phyloP scores from a whole-genome alignment of 345 rosid genomes.

The Kernera saxatilis region DNA sequence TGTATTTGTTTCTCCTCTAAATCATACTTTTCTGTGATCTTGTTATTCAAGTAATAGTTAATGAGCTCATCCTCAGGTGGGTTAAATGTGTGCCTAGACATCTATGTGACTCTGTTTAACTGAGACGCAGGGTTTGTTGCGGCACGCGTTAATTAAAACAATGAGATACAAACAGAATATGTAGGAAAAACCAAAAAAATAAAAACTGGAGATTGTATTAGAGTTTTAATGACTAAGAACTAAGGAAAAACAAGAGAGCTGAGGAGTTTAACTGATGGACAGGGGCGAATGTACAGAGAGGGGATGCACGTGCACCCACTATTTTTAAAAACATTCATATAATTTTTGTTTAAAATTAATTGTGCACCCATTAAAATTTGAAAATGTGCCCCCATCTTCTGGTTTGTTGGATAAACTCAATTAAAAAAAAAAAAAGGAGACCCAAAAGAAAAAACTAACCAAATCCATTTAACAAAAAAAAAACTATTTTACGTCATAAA shows the following conservation, averaged over 20 bases:
- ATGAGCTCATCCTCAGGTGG: slow-evolving; percentile 29
- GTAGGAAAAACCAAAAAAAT: not conserved
- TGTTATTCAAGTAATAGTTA: slow-evolving; percentile 20
- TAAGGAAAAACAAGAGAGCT: not conserved
- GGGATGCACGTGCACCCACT: too few relatives aligned
- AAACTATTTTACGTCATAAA: too few relatives aligned
- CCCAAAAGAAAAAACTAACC: too few relatives aligned
- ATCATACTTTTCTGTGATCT: slow-evolving; percentile 16
- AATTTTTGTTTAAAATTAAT: too few relatives aligned
- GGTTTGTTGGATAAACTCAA: too few relatives aligned
- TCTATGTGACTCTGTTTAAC: not conserved
- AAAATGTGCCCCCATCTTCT: too few relatives aligned
- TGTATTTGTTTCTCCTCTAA: not conserved
- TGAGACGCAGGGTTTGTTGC: not conserved
- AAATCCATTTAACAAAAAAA: too few relatives aligned
- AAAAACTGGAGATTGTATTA: not conserved
- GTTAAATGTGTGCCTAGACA: slow-evolving; percentile 25
- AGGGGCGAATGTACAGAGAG: too few relatives aligned
- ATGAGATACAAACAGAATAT: not conserved
- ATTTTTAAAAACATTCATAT: too few relatives aligned
- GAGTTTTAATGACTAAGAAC: not conserved
- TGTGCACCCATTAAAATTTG: too few relatives aligned
- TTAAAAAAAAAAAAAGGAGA: too few relatives aligned
- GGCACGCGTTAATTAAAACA: not conserved
- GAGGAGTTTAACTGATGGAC: not conserved